Percentiles rank a stretch among this genome's conserved stretches.
Evolutionary conservation across 2,329 filamentous ascomycete genomes (phyloP).

Genomic region (Monosporascus sp.): DNA sequence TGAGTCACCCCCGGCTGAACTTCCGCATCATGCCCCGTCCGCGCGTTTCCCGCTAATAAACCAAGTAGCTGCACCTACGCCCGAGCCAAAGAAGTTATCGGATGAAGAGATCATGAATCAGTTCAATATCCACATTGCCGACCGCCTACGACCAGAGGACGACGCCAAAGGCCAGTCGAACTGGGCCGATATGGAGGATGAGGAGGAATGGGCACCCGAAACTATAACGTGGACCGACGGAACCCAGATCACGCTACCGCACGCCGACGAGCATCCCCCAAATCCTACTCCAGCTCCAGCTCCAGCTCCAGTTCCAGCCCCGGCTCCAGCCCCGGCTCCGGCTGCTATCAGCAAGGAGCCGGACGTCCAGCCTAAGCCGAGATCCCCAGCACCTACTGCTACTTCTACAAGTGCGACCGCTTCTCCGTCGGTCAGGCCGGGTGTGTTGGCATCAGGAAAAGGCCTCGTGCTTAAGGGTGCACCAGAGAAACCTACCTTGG

Average conservation of each 20-base stretch:
- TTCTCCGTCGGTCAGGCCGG: constrained; percentile 39
- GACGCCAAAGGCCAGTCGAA: constrained; percentile 71
- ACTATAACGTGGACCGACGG: constrained; percentile 85
- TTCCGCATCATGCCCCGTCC: constrained; percentile 9
- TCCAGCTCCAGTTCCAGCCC: constrained; percentile 20
- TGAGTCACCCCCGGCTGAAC: constrained; percentile 35
- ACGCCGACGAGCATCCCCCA: constrained; percentile 46
- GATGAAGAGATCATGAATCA: constrained; percentile 81
- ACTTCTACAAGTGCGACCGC: constrained; percentile 17
- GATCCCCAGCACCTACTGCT: constrained; percentile 36
- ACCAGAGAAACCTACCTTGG: constrained; percentile 65
- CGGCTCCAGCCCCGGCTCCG: constrained; percentile 20
- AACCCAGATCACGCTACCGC: constrained; percentile 71
- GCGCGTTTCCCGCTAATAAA: constrained; percentile 18
- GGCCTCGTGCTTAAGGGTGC: constrained; percentile 62
- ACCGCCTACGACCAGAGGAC: constrained; percentile 70
- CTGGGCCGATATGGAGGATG: constrained; percentile 87
- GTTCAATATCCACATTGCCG: constrained; percentile 81
- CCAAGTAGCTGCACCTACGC: constrained; percentile 51
- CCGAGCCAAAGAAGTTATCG: constrained; percentile 75
- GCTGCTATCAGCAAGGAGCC: constrained; percentile 32
- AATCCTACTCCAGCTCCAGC: constrained; percentile 21
- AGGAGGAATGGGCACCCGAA: constrained; percentile 82
- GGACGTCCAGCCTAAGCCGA: constrained; percentile 34
- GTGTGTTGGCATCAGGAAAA: constrained; percentile 48